Base-by-base conservation (phyloP, 495 filamentous ascomycete genomes). In the Hypoxylon perforatum region DNA sequence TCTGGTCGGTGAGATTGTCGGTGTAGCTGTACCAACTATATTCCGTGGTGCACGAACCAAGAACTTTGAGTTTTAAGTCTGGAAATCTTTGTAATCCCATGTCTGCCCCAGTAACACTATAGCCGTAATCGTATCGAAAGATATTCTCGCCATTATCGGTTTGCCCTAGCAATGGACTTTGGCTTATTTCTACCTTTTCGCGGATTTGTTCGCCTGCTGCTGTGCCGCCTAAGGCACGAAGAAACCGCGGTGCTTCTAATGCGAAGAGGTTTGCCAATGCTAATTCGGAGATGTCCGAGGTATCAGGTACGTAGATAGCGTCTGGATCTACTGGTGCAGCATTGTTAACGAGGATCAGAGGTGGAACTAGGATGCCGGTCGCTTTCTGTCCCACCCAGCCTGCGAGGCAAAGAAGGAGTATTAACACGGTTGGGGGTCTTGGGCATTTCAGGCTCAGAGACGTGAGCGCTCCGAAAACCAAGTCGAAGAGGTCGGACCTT, bases 11-110 rank as follows among this genome's bases (percentile, higher is more conserved):
- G 15, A 42, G 6, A 14, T 5, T 28, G 7, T 3, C 25, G 25
- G 36, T 35, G 46, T 52, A 47, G 33, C 15, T 58, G 21, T 61
- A 61, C 67, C 64, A 73, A 1, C 30, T 22, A 47, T 79, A 79
- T 5, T 79, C 76, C 12, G 76, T 79, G 11, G 56, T 23, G 61
- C 77, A 79, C 1, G 77, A 76, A 41, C 77, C 77, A 2, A 23
- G 48, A 44, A 79, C 72, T 5, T 61, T 68, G 19, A 79, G 67
- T 8, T 38, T 61, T 22, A 79, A 70, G 7, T 48, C 69, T 2
- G 76, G 72, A 28, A 45, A 67, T 22, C 67, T 55, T 45, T 78
- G 77, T 17, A 80, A 52, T 1, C 77, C 77, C 28, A 80, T 65
- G 56, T 80, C 77, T 15, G 58, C 57, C 23, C 69, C 77, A 11